Evolutionary conservation across 129 eudicot species (phyloP).

Genomic region (Flaveria linearis): DNA sequence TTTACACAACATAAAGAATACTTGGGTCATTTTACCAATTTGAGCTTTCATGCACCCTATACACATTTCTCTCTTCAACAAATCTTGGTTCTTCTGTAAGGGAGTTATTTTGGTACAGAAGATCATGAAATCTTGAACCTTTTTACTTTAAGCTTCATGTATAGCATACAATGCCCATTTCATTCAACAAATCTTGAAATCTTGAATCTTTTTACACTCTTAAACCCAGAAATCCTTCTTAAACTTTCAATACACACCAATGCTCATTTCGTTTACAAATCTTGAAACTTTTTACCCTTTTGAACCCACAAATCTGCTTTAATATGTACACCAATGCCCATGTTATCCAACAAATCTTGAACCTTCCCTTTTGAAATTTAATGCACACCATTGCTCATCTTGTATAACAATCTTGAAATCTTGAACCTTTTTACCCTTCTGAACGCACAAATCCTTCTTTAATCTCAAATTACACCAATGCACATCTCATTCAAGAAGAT

Average conservation of each 20-base stretch:
- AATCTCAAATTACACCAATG: constrained; percentile 15
- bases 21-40: constrained; percentile 30
- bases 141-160: constrained; percentile 14
- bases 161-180: constrained; percentile 11
- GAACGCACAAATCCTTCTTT: constrained; percentile 21
- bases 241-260: constrained; percentile 7
- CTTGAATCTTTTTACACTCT: not conserved
- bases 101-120: constrained; percentile 9
- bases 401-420: constrained; percentile 8
- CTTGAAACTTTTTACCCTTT: not conserved
- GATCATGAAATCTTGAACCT: constrained; percentile 8
- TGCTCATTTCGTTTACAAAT: not conserved
- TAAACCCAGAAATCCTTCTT: constrained; percentile 18
- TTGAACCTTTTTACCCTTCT: not conserved
- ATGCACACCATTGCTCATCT: constrained; percentile 3
- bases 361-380: not conserved
- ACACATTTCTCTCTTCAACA: constrained; percentile 21
- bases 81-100: constrained; percentile 12
- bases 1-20: constrained; percentile 30
- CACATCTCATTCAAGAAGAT: constrained; percentile 12
- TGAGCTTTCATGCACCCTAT: constrained; percentile 23
- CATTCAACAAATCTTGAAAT: constrained; percentile 19
- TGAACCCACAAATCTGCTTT: too few species aligned
- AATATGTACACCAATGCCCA: not conserved
- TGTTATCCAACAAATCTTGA: not conserved